Base-by-base conservation (phyloP, 176 grass and related monocot genomes). In the Carex parvula region DNA sequence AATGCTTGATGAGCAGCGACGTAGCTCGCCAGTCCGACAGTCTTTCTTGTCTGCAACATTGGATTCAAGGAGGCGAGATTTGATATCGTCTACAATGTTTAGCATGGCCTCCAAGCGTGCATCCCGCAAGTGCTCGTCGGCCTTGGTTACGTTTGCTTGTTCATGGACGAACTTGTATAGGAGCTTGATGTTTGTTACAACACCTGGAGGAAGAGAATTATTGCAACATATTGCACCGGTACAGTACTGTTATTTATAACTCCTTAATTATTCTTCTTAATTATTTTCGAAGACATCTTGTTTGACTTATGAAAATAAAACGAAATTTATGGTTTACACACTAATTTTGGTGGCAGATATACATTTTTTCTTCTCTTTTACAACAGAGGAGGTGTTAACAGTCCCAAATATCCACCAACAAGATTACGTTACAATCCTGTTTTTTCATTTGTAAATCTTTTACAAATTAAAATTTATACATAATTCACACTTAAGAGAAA, bases 11-110 rank as follows among this genome's bases (percentile, higher is more conserved):
- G 79, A 63, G 33, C 79, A 82, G 61, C 79, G 79, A 44, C 79
- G 79, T 24, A 82, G 39, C 61, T 61, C 57, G 0, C 7, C n/a
- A 29, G 30, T 39, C 8, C 15, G 37, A 10, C 39, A 13, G 5
- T 82, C 60, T 61, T 64, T 82, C 58, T 65, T 82, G 2, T 80
- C 53, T 2, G 77, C 2, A 2, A 26, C 56, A 55, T 61, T 80
- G 37, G 79, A 82, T 42, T 82, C 58, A n/a, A 63, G 79, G 79
- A 82, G 79, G 33, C 79, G 79, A 24, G 55, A 82, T 26, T 82
- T 82, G 79, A 82, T 82, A 21, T 82, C 79, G 11, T 82, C 79
- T 13, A 82, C 58, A 24, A 82, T 61, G 20, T 82, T 63, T 30
- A 82, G 42, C 79, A 82, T 82, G 59, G 58, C 58, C 37, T 82